phyloP scores from a whole-genome alignment of 371 early-diverging fungal genomes.

The Rhizopus delemar region DNA sequence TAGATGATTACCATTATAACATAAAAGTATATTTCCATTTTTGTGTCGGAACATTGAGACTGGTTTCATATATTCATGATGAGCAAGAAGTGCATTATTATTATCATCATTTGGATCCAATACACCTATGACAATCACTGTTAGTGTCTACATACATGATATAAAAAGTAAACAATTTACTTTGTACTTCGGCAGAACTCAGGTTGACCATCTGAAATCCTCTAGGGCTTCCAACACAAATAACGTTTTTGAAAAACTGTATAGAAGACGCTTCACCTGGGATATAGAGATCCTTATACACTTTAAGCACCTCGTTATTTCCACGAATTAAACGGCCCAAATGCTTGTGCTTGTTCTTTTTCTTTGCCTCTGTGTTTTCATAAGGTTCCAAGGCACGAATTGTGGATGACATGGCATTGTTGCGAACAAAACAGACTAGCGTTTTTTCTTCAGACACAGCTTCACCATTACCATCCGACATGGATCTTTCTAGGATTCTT shows the following conservation, averaged over 20 bases:
- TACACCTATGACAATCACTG: slow-evolving; percentile 30
- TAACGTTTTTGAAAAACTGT: slow-evolving; percentile 80
- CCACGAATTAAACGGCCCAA: slow-evolving; percentile 53
- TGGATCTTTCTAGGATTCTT: slow-evolving; percentile 57
- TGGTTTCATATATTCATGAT: slow-evolving; percentile 57
- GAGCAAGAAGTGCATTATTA: slow-evolving; percentile 28
- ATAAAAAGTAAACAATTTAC: slow-evolving; percentile 25
- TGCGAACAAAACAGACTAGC: slow-evolving; percentile 75
- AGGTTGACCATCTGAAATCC: slow-evolving; percentile 94
- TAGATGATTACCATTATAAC: slow-evolving; percentile 69
- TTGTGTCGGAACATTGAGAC: slow-evolving; percentile 82
- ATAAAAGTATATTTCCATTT: slow-evolving; percentile 80
- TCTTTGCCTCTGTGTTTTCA: slow-evolving; percentile 47
- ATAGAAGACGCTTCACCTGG: slow-evolving; percentile 86
- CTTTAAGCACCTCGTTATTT: slow-evolving; percentile 57
- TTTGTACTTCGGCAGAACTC: slow-evolving; percentile 70
- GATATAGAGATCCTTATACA: slow-evolving; percentile 88
- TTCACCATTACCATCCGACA: slow-evolving; percentile 2
- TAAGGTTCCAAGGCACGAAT: slow-evolving; percentile 81
- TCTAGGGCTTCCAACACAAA: slow-evolving; percentile 90
- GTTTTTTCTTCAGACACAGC: slow-evolving; percentile 47
- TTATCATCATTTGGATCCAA: slow-evolving; percentile 49
- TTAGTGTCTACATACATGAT: neutral
- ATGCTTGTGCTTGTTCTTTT: slow-evolving; percentile 51
- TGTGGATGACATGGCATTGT: slow-evolving; percentile 66